Evolutionary conservation across 2,329 filamentous ascomycete genomes (phyloP), one percentile per base, ranked within the genome.

Genomic region (Ceratocystis eucalypticola): DNA sequence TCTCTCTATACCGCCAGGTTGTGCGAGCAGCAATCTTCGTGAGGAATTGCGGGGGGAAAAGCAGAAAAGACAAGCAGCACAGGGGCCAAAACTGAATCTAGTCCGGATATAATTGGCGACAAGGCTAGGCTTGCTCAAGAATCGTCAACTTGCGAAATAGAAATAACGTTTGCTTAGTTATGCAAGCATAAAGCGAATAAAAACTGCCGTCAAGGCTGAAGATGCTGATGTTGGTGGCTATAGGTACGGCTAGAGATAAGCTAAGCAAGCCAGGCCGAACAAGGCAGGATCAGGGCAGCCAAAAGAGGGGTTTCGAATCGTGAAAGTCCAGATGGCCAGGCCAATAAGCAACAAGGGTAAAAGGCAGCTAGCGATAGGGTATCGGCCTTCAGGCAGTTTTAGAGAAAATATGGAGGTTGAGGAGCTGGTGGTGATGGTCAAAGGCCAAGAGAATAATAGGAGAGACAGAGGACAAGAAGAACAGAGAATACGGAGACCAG

Each of bases 251-350:
- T n/a, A 37, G 20, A 37, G 55, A 59, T 57, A 37, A 59, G 55
- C 22, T 50, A 50, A 10, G 20, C 53, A 57, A 57, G 53, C 22
- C 53, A 30, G 30, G 5, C 25, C 25, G 30, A 50, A 50, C 46
- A 50, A 20, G 46, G 20, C n/a, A 48, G 33, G 33, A 59, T 10
- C 28, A 30, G 33, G 55, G 28, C 55, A 30, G 55, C 28, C 28
- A 62, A 46, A 50, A 46, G 20, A 63, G 61, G 28, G 61, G 41
- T 63, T 63, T 46, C 46, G 5, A 25, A 22, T 53, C 22, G 17
- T 59, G 12, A n/a, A 37, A 30, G 55, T 59, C 6, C 30, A 59
- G 55, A 59, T 30, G n/a, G 17, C 55, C 28, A 37, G 10, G 8
- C 55, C 30, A 37, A 59, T n/a, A 59, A 55, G 48, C 22, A 55